Evolutionary conservation across 1,284 basidiomycete species (phyloP), one percentile per base, ranked within the genome.

Genomic region (Cerioporus squamosus): DNA sequence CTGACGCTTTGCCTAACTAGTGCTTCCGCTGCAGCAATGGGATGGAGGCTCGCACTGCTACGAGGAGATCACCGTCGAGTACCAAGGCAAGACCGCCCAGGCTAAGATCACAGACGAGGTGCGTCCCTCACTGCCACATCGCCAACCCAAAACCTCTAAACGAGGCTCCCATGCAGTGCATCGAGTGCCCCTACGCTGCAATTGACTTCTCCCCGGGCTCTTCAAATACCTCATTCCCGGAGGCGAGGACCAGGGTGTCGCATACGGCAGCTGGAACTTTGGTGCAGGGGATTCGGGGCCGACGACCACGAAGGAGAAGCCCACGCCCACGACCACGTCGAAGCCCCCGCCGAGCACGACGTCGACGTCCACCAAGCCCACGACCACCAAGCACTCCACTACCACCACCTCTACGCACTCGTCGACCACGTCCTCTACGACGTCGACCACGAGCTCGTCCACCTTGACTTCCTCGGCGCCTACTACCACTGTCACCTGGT

Each of bases 191-290:
- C 2, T 82, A 72, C 44, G 87, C 82, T 22, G 91, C 83, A 36
- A 84, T 97, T 59, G 95, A 97, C 77, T 79, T 96, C 64, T 91
- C 91, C 18, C 74, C 12, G 81, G 86, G 51, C 84, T 97, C 47
- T 97, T 97, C 78, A 55, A 69, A 5, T 81, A 73, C 75, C 88
- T 91, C 56, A 66, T 59, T 10, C 46, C 69, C 12, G 80, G 80
- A 0, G 22, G 68, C 26, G 66, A 75, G 56, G 62, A 66, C 46
- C 66, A 51, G 0, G 67, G 67, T 17, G 42, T 60, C 33, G 55
- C 66, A 14, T 62, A 61, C 31, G 67, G 66, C 36, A 43, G 48
- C 22, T 69, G 67, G 67, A 53, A 55, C 36, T 67, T 60, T 46
- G 67, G 57, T 26, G 46, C 51, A 23, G 64, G 56, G 22, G 59